Conservation (phyloP, 2,329 filamentous ascomycete genomes). For the Neobulgaria alba region DNA sequence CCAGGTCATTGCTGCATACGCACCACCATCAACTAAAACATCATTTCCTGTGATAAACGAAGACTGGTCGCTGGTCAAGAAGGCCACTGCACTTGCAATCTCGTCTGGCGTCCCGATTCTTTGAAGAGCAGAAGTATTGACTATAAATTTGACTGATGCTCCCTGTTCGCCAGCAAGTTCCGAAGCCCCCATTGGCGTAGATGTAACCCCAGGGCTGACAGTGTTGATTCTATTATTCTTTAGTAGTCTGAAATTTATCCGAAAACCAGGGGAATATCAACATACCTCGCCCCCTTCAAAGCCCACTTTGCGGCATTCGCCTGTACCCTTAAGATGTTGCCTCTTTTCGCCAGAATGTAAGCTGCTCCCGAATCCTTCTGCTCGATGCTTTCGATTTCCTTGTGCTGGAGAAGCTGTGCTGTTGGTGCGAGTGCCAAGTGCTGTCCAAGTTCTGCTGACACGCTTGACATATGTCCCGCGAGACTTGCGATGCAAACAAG, state of each 20-base stretch:
- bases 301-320: conserved; percentile 3
- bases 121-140: not conserved
- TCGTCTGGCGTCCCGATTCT: conserved; percentile 8
- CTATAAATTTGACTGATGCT: no score
- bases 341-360: conserved; percentile 4
- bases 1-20: no score
- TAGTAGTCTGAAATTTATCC: no score
- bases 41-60: conserved; percentile 5
- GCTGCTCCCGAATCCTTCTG: not conserved
- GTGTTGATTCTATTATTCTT: no score
- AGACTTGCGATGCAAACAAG: conserved; percentile 20
- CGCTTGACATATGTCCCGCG: conserved; percentile 2
- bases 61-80: conserved; percentile 2
- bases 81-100: conserved; percentile 5
- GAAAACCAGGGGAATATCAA: no score
- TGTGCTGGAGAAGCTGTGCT: conserved; percentile 4
- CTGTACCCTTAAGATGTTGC: conserved; percentile 5
- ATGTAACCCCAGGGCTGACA: no score
- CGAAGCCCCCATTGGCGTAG: no score
- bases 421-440: conserved; percentile 2
- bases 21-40: conserved; percentile 7
- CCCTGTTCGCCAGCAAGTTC: conserved; percentile 1
- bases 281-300: conserved; percentile 3
- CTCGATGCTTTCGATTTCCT: not conserved
- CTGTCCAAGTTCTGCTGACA: conserved; percentile 3